A percentile compares a stretch with the other conserved stretches of the same genome.
phyloP scores from a whole-genome alignment of 1,139 yeast species.

The Geotrichum klebahnii region DNA sequence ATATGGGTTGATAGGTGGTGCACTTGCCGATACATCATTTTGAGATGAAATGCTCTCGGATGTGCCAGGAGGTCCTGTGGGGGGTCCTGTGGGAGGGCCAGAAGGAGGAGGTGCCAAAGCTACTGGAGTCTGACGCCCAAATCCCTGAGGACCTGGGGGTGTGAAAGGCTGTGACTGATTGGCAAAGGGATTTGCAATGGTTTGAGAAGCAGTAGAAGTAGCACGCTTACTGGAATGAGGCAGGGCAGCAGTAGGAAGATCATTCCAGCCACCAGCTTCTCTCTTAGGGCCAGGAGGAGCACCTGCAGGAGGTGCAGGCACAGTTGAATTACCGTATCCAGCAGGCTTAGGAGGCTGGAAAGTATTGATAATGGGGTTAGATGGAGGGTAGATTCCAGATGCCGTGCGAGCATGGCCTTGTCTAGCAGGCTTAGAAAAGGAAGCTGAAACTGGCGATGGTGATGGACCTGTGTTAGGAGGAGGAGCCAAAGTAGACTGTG shows the following conservation, averaged over 20 bases:
- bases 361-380: slow-evolving; percentile 22
- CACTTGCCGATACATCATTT: slow-evolving; percentile 23
- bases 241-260: slow-evolving; percentile 61
- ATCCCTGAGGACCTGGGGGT: slow-evolving; percentile 23
- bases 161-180: slow-evolving; percentile 35
- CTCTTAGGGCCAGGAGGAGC: slow-evolving; percentile 42
- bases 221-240: slow-evolving; percentile 27
- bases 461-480: slow-evolving; percentile 21
- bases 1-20: slow-evolving; percentile 34
- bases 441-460: slow-evolving; percentile 13
- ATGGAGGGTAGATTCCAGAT: slow-evolving; percentile 22
- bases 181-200: slow-evolving; percentile 28
- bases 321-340: slow-evolving; percentile 14
- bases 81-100: slow-evolving; percentile 23
- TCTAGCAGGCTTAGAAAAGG: background rate
- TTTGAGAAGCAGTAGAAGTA: slow-evolving; percentile 29
- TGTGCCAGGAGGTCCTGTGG: slow-evolving; percentile 28
- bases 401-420: slow-evolving; percentile 19
- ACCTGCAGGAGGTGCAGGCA: slow-evolving; percentile 23
- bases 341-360: slow-evolving; percentile 16
- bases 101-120: slow-evolving; percentile 29
- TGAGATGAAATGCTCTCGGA: slow-evolving; percentile 37
- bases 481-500: slow-evolving; percentile 21
- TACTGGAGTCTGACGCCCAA: slow-evolving; percentile 27
- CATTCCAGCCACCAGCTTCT: slow-evolving; percentile 91